These are phyloP conservation scores for Penicillium sp. DNA, from an alignment of 2,329 filamentous ascomycete species.

Conservation along the genomic window DNA sequence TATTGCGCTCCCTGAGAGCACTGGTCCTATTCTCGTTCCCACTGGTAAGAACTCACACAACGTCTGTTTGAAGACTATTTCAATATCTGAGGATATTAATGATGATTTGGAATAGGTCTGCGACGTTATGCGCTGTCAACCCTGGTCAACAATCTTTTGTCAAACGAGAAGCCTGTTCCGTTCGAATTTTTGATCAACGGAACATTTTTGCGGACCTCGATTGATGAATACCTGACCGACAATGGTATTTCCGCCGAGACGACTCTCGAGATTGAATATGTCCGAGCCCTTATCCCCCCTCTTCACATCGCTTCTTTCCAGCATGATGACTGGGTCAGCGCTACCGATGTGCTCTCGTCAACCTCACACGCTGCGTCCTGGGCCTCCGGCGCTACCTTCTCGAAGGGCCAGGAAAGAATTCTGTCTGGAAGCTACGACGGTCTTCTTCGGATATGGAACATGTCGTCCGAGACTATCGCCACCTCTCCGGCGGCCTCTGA, in stretches of 20 bases:
- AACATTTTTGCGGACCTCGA: constrained; percentile 83
- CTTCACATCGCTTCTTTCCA: constrained; percentile 90
- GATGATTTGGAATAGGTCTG: constrained; percentile 49
- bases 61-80: constrained; percentile 6
- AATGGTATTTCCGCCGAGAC: constrained; percentile 90
- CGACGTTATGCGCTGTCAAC: constrained; percentile 66
- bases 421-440: constrained; percentile 96
- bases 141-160: constrained; percentile 66
- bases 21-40: constrained; percentile 63
- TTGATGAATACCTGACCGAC: constrained; percentile 86
- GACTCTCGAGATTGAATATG: constrained; percentile 88
- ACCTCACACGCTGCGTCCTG: constrained; percentile 67
- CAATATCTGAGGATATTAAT: constrained; percentile 21
- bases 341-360: constrained; percentile 78
- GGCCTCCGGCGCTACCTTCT: constrained; percentile 54
- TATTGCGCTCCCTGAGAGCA: constrained; percentile 60
- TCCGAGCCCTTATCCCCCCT: constrained; percentile 87
- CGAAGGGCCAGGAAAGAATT: constrained; percentile 70
- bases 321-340: constrained; percentile 96
- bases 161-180: constrained; percentile 58
- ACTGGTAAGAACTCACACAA: constrained; percentile 53
- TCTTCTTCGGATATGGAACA: constrained; percentile 85
- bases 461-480: constrained; percentile 81
- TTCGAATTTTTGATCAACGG: constrained; percentile 96
- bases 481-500: constrained; percentile 70